phyloP scores from a whole-genome alignment of 2,329 filamentous ascomycete genomes.

The Sporothrix inflata region DNA sequence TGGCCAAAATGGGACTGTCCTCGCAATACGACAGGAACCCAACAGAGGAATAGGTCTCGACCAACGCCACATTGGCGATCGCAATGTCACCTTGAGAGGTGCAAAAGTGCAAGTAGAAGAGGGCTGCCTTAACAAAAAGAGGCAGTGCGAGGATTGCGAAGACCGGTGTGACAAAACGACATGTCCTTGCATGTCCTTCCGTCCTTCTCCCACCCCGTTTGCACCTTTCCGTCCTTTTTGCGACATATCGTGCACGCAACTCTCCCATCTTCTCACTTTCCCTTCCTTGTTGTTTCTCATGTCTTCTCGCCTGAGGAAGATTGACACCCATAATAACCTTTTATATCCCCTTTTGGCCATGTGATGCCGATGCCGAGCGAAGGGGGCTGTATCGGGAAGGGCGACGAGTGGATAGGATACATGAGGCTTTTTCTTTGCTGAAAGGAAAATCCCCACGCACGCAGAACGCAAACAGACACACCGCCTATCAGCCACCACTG shows the following conservation, averaged over 20 bases:
- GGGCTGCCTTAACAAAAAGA: neutral
- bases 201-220: neutral
- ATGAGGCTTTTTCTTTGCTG: conserved; percentile 1
- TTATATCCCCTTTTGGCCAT: conserved; percentile 2
- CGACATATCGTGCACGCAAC: neutral
- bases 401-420: neutral
- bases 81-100: neutral
- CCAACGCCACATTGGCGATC: conserved; percentile 10
- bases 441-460: neutral
- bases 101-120: neutral
- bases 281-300: neutral
- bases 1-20: neutral
- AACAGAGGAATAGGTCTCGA: neutral
- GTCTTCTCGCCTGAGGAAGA: conserved; percentile 2
- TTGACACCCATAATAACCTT: neutral
- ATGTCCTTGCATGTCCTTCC: conserved; percentile 5
- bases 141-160: conserved; percentile 5
- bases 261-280: neutral
- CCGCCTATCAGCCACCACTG: neutral
- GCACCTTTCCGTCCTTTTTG: neutral
- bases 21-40: neutral
- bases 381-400: neutral
- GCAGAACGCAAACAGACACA: neutral
- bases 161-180: conserved; percentile 7
- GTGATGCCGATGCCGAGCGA: neutral